These are phyloP conservation scores for Aspergillus quadricinctus DNA, from an alignment of 2,329 filamentous ascomycete species.

Conservation along the genomic window DNA sequence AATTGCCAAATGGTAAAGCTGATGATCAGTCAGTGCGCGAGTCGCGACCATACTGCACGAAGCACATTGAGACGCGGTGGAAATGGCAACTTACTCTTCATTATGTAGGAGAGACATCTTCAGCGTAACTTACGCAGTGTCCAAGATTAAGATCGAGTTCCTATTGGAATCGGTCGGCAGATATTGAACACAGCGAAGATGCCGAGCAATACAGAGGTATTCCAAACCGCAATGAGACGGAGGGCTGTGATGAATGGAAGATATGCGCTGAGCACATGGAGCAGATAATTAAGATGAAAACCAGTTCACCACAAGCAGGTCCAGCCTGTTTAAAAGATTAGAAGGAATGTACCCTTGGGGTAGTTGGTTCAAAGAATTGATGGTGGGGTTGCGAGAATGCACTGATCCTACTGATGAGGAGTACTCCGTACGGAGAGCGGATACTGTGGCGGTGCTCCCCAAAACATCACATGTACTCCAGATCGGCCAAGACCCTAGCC, in stretches of 20 bases:
- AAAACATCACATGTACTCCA: slow-evolving; percentile 3
- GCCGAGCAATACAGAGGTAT: background rate
- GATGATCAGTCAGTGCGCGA: slow-evolving; percentile 13
- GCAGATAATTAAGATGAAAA: slow-evolving; percentile 7
- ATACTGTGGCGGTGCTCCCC: slow-evolving; percentile 3
- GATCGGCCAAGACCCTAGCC: slow-evolving; percentile 11
- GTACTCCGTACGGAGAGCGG: background rate
- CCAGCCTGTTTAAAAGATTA: slow-evolving; percentile 26
- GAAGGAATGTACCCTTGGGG: slow-evolving; percentile 1
- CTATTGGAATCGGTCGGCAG: background rate
- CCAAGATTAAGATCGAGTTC: background rate
- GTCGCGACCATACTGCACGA: background rate
- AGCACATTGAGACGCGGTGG: background rate
- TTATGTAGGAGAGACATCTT: slow-evolving; percentile 49
- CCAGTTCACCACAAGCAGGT: slow-evolving; percentile 22
- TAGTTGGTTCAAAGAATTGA: background rate
- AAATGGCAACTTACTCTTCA: slow-evolving; percentile 43
- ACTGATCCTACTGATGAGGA: background rate
- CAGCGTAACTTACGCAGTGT: background rate
- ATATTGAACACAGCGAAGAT: slow-evolving; percentile 1
- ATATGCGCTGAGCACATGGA: slow-evolving; percentile 8
- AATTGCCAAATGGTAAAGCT: slow-evolving; percentile 64
- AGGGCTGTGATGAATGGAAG: slow-evolving; percentile 9
- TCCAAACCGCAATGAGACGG: slow-evolving; percentile 8
- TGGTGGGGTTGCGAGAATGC: slow-evolving; percentile 2